Conservation (phyloP, 345 rosid genomes). For the Jatropha curcas region DNA sequence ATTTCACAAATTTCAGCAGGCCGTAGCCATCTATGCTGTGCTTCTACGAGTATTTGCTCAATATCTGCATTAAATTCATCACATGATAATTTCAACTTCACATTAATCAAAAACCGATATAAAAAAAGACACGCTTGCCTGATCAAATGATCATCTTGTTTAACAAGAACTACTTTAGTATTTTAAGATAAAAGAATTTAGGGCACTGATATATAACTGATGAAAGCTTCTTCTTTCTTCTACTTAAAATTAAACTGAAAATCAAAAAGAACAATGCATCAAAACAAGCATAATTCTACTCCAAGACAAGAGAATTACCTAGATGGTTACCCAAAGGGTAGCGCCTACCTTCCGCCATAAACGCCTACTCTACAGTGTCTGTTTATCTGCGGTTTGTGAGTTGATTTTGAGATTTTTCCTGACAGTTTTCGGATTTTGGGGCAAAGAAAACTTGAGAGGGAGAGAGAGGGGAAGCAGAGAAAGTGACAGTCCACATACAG, state of each 20-base stretch:
- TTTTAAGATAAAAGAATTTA: not conserved
- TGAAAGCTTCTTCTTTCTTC: not conserved
- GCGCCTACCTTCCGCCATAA: conserved; percentile 47
- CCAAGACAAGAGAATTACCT: conserved; percentile 27
- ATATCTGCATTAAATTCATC: conserved; percentile 66
- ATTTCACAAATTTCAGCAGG: conserved; percentile 96
- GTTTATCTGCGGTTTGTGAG: not conserved
- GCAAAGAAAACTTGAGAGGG: not conserved
- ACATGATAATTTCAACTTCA: too few species aligned
- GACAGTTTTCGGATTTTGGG: not conserved
- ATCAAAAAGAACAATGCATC: not conserved
- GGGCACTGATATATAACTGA: not conserved
- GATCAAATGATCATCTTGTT: not conserved
- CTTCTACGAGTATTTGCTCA: conserved; percentile 74
- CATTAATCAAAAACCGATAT: too few species aligned
- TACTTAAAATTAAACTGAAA: too few species aligned
- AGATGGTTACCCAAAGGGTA: conserved; percentile 38
- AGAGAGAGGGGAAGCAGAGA: not conserved
- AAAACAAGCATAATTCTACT: not conserved
- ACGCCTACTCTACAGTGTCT: too few species aligned
- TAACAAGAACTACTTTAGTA: not conserved
- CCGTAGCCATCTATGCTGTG: conserved; percentile 87
- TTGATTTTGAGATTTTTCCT: not conserved
- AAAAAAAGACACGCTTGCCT: too few species aligned
- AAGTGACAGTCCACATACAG: too few species aligned